These are phyloP conservation scores for Pleurotus ostreatus DNA, from an alignment of 768 basidiomycete genomes.

Conservation along the genomic window DNA sequence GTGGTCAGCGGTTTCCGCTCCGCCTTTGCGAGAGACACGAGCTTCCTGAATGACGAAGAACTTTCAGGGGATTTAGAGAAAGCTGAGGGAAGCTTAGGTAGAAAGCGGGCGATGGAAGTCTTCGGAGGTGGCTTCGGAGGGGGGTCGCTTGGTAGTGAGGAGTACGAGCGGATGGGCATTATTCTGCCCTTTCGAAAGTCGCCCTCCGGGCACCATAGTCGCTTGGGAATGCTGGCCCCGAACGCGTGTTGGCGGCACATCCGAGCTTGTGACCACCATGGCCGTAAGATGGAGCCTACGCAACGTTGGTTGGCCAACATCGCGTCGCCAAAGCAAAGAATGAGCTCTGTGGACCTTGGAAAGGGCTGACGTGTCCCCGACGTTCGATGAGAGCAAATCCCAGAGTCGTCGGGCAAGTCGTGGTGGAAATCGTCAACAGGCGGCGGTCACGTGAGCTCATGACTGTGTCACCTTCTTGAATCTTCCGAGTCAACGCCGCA, in stretches of 20 bases:
- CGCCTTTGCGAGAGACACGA: conserved; percentile 74
- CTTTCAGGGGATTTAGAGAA: conserved; percentile 34
- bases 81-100: conserved; percentile 16
- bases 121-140: conserved; percentile 8
- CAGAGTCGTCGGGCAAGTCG: no score
- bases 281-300: neutral
- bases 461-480: no score
- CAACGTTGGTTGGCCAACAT: no score
- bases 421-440: no score
- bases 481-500: no score
- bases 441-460: no score
- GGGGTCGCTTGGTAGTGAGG: neutral
- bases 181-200: neutral
- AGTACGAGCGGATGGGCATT: neutral
- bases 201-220: neutral
- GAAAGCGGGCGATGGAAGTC: conserved; percentile 18
- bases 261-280: neutral
- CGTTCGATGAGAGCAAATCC: no score
- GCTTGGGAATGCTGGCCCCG: neutral
- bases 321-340: no score
- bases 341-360: no score
- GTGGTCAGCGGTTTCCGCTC: conserved; percentile 74
- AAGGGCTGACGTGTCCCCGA: no score
- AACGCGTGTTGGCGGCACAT: neutral
- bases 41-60: conserved; percentile 67